Evolutionary conservation across 1,284 basidiomycete species (phyloP).

Genomic region (Uromyces viciae-fabae): DNA sequence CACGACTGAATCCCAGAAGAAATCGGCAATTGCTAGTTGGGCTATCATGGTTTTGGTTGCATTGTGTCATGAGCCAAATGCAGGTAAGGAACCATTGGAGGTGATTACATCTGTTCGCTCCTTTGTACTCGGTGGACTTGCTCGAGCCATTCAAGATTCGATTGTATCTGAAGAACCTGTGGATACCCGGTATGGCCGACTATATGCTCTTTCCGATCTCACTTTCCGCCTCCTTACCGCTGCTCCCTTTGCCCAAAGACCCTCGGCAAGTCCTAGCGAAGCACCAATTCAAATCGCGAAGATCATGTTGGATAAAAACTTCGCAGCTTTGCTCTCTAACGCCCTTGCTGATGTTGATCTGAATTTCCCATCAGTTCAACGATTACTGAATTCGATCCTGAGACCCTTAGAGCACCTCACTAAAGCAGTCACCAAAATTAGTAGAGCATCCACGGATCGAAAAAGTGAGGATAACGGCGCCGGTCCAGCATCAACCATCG

Average conservation of each 20-base stretch:
- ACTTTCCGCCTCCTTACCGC: constrained; percentile 82
- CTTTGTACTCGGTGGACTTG: constrained; percentile 81
- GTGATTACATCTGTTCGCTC: constrained; percentile 83
- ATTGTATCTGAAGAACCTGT: constrained; percentile 63
- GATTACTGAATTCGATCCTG: constrained; percentile 77
- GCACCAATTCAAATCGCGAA: constrained; percentile 89
- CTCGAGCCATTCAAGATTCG: constrained; percentile 79
- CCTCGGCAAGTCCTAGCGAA: constrained; percentile 60
- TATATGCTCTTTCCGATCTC: constrained; percentile 81
- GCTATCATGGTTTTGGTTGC: constrained; percentile 87
- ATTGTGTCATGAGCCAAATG: constrained; percentile 76
- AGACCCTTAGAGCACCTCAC: constrained; percentile 88
- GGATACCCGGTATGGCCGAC: constrained; percentile 78
- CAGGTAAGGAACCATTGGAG: constrained; percentile 68
- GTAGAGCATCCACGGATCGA: constrained; percentile 65
- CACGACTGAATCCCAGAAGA: constrained; percentile 52
- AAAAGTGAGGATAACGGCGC: constrained; percentile 59
- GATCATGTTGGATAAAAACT: constrained; percentile 97
- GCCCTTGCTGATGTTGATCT: constrained; percentile 89
- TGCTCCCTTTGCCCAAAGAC: constrained; percentile 62
- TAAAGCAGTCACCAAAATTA: constrained; percentile 96
- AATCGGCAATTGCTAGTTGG: constrained; percentile 61
- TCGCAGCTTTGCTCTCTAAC: constrained; percentile 80
- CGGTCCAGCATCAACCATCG: constrained; percentile 53
- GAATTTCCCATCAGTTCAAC: constrained; percentile 86